Evolutionary conservation across 805 yeast species (phyloP).

Genomic region (Yarrowia sp.): DNA sequence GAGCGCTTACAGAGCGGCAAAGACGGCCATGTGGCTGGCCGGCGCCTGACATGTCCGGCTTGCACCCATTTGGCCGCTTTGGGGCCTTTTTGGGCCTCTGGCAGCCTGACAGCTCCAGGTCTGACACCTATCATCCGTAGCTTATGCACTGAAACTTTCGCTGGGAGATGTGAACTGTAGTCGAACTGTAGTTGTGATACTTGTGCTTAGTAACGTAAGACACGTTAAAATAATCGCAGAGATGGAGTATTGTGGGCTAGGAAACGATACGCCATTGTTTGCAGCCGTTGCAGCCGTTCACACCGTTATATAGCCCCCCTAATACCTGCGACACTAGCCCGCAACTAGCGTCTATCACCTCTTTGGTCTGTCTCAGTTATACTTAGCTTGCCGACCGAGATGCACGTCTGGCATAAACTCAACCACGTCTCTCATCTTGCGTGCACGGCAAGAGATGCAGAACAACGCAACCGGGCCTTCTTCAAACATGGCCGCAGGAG

Average conservation of each 20-base stretch:
- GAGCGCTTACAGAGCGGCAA: background rate
- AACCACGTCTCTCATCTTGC: slow-evolving; percentile 18
- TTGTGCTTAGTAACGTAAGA: too few relatives aligned
- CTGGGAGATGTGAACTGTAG: too few relatives aligned
- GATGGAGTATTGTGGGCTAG: too few relatives aligned
- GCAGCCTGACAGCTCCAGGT: background rate
- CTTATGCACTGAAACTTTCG: background rate
- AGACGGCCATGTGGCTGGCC: background rate
- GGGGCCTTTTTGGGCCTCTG: background rate
- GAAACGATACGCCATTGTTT: too few relatives aligned
- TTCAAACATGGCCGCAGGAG: slow-evolving; percentile 26
- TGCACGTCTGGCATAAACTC: slow-evolving; percentile 22
- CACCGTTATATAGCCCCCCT: too few relatives aligned
- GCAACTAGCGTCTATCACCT: background rate
- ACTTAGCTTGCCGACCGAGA: slow-evolving; percentile 1
- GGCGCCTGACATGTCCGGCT: background rate
- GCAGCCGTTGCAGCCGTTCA: too few relatives aligned
- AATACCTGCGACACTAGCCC: background rate
- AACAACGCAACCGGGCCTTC: slow-evolving; percentile 33
- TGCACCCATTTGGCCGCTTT: background rate
- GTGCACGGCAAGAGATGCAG: slow-evolving; percentile 27
- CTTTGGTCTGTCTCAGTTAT: background rate
- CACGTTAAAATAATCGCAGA: too few relatives aligned
- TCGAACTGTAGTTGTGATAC: too few relatives aligned
- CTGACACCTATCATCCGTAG: too few relatives aligned